Conservation (phyloP, 192 early-diverging fungal species). For the Mortierella alpina region DNA sequence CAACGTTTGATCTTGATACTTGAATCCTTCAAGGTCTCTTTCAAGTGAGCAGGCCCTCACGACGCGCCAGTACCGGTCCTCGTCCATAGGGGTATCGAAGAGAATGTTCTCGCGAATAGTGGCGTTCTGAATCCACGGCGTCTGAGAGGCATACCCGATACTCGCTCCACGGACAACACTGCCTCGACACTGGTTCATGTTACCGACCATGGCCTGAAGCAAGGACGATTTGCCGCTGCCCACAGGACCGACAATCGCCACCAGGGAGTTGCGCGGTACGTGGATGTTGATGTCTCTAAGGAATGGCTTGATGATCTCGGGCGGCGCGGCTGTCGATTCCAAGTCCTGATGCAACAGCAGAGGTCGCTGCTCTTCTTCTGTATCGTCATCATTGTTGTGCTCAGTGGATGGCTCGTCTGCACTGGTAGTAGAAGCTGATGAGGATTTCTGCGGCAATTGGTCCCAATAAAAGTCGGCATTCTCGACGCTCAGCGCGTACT, state of each 20-base stretch:
- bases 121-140: slow-evolving; percentile 90
- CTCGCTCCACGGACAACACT: slow-evolving; percentile 68
- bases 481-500: slow-evolving; percentile 64
- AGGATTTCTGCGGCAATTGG: slow-evolving; percentile 34
- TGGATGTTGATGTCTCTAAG: slow-evolving; percentile 54
- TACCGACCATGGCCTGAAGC: slow-evolving; percentile 86
- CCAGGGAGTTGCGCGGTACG: slow-evolving; percentile 60
- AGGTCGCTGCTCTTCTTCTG: slow-evolving; percentile 9
- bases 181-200: slow-evolving; percentile 74
- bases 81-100: slow-evolving; percentile 74
- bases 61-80: slow-evolving; percentile 60
- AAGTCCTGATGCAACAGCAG: slow-evolving; percentile 10
- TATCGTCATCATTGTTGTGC: neutral
- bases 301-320: slow-evolving; percentile 48
- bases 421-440: neutral
- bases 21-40: slow-evolving; percentile 66
- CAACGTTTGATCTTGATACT: slow-evolving; percentile 64
- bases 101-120: slow-evolving; percentile 76
- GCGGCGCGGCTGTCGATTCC: neutral
- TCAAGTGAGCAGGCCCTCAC: slow-evolving; percentile 67
- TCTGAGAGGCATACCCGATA: slow-evolving; percentile 84
- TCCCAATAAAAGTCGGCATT: slow-evolving; percentile 78
- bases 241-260: slow-evolving; percentile 85
- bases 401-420: neutral
- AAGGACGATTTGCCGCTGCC: slow-evolving; percentile 89